Evolutionary conservation across 148 eudicot species (phyloP), one percentile per base, ranked within the genome.

Genomic region (Vaccinium corymbosum): DNA sequence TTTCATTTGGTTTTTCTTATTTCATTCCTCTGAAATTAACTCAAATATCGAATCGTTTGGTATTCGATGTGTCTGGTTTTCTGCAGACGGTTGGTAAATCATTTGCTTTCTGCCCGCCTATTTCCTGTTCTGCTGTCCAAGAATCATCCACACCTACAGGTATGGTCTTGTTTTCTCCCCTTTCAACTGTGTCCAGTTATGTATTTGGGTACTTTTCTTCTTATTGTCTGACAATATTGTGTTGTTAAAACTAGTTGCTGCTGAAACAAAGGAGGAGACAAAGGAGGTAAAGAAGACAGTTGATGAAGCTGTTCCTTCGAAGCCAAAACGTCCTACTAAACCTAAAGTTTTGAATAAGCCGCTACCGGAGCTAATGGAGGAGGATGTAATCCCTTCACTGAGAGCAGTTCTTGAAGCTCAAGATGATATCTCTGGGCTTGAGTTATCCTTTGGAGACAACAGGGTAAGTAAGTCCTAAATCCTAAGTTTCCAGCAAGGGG

Each of bases 131-230:
- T 17, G 94, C 98, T 55, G 90, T 94, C 48, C 95, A 93, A 92
- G 97, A 95, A 89, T 93, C 97, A 84, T 90, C 98, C 55, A 88
- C 94, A 61, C 88, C 98, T 53, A 85, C 91, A 25, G 97, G 95
- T 92, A 87, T 57, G 29, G 78, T 74, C 38, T 68, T 48, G 25
- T 7, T 59, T 74, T 49, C 3, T 48, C 3, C 35, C 75, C 10
- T 15, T 76, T 83, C 70, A 27, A 57, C 35, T 16, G 16, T 32
- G 62, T 50, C 78, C 6, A 7, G 35, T n/a, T 62, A 64, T 66
- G 52, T 7, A 35, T 48, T n/a, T 38, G 8, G 55, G 13, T 25
- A 20, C 57, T 3, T 42, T 27, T 16, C 56, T 32, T 74, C 72
- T 64, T 19, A 55, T 77, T 6, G 17, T 59, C n/a, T n/a, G 25